Conservation (phyloP, 352 stramenopile genomes). For the Phytophthora tubulina region DNA sequence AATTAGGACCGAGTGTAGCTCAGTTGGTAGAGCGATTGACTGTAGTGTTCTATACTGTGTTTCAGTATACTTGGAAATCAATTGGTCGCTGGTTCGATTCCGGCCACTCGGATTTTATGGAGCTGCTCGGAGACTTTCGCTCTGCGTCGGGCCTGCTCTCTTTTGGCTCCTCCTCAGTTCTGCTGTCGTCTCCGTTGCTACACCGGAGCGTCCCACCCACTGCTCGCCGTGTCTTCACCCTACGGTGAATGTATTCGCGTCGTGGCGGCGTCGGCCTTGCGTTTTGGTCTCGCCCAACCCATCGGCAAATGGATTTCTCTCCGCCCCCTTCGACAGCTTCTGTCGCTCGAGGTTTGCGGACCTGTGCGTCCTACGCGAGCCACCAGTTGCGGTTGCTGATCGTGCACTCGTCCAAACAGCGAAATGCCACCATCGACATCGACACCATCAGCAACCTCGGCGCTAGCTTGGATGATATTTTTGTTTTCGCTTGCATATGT, state of each 20-base stretch:
- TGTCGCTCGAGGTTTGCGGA: too few relatives aligned
- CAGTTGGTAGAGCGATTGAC: conserved; percentile 1
- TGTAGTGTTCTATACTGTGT: conserved; percentile 1
- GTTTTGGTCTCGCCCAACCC: too few relatives aligned
- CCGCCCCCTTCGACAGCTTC: too few relatives aligned
- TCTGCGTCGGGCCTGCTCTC: not conserved
- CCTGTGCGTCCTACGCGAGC: too few relatives aligned
- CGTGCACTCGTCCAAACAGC: not conserved
- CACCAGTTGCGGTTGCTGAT: not conserved
- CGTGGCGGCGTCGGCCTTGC: too few relatives aligned
- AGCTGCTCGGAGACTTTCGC: too few relatives aligned
- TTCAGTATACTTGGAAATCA: not conserved
- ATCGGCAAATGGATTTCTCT: too few relatives aligned
- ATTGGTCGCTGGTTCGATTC: conserved; percentile 1
- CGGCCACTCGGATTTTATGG: not conserved
- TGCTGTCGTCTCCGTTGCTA: not conserved
- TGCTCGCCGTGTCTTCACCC: not conserved
- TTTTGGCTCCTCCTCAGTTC: not conserved
- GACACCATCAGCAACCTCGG: not conserved
- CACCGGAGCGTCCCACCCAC: not conserved
- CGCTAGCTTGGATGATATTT: too few relatives aligned
- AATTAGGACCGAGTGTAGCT: not conserved
- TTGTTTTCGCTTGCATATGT: too few relatives aligned
- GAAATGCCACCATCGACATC: not conserved
- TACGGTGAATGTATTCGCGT: too few relatives aligned